Percentiles rank a stretch among this genome's conserved stretches.
These are phyloP conservation scores for Cordyceps pruinosa DNA, from an alignment of 2,329 filamentous ascomycete genomes.

Conservation along the genomic window DNA sequence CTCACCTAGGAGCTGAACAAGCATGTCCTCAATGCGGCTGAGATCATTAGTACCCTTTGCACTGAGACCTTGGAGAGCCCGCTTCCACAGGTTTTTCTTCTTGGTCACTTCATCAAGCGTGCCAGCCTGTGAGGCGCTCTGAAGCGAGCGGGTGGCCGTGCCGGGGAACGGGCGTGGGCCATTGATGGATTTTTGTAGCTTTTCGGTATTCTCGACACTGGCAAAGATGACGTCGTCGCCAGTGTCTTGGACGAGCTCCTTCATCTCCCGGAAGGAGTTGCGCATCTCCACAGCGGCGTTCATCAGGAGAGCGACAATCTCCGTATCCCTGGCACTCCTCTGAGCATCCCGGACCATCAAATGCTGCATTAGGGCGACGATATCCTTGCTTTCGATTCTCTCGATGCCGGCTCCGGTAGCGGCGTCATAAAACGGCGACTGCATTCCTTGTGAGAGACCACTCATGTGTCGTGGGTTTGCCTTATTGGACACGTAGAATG, in stretches of 20 bases:
- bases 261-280: slow-evolving; percentile 92
- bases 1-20: slow-evolving; percentile 85
- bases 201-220: slow-evolving; percentile 80
- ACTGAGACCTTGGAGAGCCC: slow-evolving; percentile 85
- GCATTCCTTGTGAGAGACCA: slow-evolving; percentile 87
- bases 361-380: slow-evolving; percentile 96
- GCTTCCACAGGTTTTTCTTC: slow-evolving; percentile 87
- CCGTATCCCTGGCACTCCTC: slow-evolving; percentile 89
- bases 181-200: slow-evolving; percentile 73
- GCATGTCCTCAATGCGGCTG: slow-evolving; percentile 81
- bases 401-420: slow-evolving; percentile 83
- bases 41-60: slow-evolving; percentile 84
- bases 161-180: slow-evolving; percentile 79
- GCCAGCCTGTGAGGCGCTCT: slow-evolving; percentile 48
- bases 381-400: slow-evolving; percentile 90
- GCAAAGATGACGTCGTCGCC: slow-evolving; percentile 78
- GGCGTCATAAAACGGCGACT: slow-evolving; percentile 82
- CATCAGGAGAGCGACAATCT: slow-evolving; percentile 90
- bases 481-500: slow-evolving; percentile 53
- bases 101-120: slow-evolving; percentile 58
- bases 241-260: slow-evolving; percentile 81
- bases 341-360: slow-evolving; percentile 95
- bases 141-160: slow-evolving; percentile 52
- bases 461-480: slow-evolving; percentile 64
- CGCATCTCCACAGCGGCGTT: slow-evolving; percentile 95